Conservation (phyloP, 116 monocot genomes). For the Zostera marina region DNA sequence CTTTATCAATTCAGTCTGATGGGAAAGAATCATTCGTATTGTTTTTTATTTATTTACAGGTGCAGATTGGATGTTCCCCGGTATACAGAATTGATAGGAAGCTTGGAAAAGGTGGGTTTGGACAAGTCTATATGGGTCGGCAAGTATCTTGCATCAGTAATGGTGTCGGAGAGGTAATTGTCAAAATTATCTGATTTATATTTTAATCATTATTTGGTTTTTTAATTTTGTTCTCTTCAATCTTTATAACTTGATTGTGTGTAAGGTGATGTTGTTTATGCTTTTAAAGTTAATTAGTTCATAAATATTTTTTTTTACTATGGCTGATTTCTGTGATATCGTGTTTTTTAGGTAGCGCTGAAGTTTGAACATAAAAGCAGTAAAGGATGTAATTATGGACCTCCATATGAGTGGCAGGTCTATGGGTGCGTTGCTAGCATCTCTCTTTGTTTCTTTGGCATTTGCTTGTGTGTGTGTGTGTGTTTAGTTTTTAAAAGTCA, state of each 20-base stretch:
- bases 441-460: background rate
- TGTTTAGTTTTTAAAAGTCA: background rate
- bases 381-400: constrained; percentile 84
- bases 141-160: constrained; percentile 15
- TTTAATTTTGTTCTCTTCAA: background rate
- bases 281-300: no score
- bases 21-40: no score
- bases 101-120: constrained; percentile 97
- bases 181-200: background rate
- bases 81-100: constrained; percentile 71
- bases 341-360: constrained; percentile 48
- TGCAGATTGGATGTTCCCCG: constrained; percentile 80
- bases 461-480: background rate
- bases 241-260: background rate
- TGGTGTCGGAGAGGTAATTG: constrained; percentile 6
- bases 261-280: no score
- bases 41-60: constrained; percentile 19
- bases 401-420: constrained; percentile 94
- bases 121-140: constrained; percentile 89
- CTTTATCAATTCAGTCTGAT: no score
- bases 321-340: background rate
- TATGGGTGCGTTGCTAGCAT: constrained; percentile 30
- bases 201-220: background rate
- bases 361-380: constrained; percentile 87
- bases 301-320: no score